Base-by-base conservation (phyloP, 2,329 filamentous ascomycete species). In the Ophiosphaerella narmari region DNA sequence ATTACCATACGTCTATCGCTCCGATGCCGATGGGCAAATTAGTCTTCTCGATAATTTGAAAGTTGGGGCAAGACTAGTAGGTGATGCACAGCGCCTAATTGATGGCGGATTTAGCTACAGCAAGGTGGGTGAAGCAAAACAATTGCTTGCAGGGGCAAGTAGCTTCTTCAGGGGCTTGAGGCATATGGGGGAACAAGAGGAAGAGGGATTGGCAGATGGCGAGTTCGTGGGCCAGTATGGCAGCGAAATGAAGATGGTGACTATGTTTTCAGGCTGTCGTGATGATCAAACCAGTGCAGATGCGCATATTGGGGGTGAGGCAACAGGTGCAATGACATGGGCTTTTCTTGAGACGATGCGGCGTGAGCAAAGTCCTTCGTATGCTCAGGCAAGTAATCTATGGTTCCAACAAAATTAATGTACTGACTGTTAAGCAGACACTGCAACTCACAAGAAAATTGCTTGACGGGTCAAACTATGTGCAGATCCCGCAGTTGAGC, bases 1-100 rank as follows among this genome's bases (percentile, higher is more conserved):
- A 50, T 68, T 86, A 1, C 83, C 83, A 0, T 86, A 74, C 52
- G 79, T 85, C 16, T 86, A 81, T 63, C 80, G 81, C 21, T 76
- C 77, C 3, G 82, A 85, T 57, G 76, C 76, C 23, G 78, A 84
- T 9, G 83, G 83, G 35, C 81, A 82, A 48, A 75, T 85, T 47
- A 80, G 74, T 51, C 61, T 84, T 18, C 72, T 85, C 48, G 79
- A 85, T 64, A 83, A 83, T 39, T 58, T 85, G 29, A 77, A 80
- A 53, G 70, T 77, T 34, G 83, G 83, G 1, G 68, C 79, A 1
- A 67, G 73, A 13, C 74, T 86, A 16, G 69, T 82, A 2, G 65
- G 69, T n/a, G 78, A 80, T 40, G 83, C 82, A 2, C 69, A 72
- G 8, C 62, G 76, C 34, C 70, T 85, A 1, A 73, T 85, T 31